Evolutionary conservation across 2,329 filamentous ascomycete species (phyloP), one percentile per base, ranked within the genome.

Genomic region (Microcyclospora tardicrescens): DNA sequence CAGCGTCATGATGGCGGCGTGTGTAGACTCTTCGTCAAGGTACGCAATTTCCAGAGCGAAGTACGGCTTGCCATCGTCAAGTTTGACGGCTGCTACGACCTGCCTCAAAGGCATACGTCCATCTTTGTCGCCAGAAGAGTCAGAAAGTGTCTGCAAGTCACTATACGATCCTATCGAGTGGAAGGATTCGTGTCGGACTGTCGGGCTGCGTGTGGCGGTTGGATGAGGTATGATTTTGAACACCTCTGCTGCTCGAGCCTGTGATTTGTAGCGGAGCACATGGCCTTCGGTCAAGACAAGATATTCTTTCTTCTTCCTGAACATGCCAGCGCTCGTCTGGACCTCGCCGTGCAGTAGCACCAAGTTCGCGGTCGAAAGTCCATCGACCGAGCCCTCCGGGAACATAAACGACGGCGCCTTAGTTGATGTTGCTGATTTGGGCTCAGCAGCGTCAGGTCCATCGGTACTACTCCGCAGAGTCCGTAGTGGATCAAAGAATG

Each of bases 211-310:
- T 5, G 19, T 24, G 32, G 60, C 51, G 51, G 54, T 10, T 46
- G 54, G 41, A 58, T 59, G 15, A 51, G 51, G 44, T 57, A 55
- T 64, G 42, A 48, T 46, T 34, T 71, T 67, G 48, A 82, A 83
- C 30, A 68, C 63, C 41, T 83, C 79, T 19, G 70, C 66, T 10
- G 79, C 79, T 55, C 79, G 79, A 33, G 66, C 61, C 48, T 81
- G 75, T 50, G 65, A 79, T 57, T 82, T 81, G 63, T 79, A 82
- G 10, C 79, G 70, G 39, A 82, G 61, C 39, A 84, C 61, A 56
- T 82, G 75, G 5, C 70, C 73, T 46, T 82, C 79, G 6, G 78
- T 84, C 46, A 84, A 63, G 11, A 83, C 79, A 39, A 84, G 62
- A 50, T 80, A 84, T 55, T 83, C 78, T 32, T 32, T 32, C 62